Evolutionary conservation across 1,284 basidiomycete genomes (phyloP).

Genomic region (Athelia sp.): DNA sequence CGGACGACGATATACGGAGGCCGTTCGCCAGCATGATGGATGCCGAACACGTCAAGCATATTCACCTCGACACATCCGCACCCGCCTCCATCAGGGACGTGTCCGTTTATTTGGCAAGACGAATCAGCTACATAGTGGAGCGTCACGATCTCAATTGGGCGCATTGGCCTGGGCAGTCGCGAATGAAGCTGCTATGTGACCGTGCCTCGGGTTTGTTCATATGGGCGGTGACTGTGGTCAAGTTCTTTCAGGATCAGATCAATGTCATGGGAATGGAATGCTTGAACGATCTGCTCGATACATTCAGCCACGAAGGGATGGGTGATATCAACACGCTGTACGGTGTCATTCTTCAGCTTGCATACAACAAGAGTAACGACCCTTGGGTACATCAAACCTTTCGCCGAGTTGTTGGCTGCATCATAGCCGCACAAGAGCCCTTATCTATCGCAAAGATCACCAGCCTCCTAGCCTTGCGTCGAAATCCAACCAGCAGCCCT

Average conservation of each 20-base stretch:
- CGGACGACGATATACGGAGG: too few species aligned
- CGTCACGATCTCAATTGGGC: too few species aligned
- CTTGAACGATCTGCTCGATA: not conserved
- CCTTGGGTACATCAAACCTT: not conserved
- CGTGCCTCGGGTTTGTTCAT: too few species aligned
- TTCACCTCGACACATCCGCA: too few species aligned
- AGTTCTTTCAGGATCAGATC: not conserved
- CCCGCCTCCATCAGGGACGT: too few species aligned
- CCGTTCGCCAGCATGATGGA: too few species aligned
- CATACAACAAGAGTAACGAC: not conserved
- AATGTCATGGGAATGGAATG: not conserved
- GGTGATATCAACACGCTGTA: not conserved
- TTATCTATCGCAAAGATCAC: not conserved
- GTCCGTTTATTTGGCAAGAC: too few species aligned
- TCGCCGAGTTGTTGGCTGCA: not conserved
- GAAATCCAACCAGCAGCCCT: not conserved
- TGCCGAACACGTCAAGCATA: too few species aligned
- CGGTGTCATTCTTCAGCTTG: not conserved
- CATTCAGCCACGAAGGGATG: not conserved
- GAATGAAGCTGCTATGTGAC: too few species aligned
- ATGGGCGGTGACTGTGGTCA: too few species aligned
- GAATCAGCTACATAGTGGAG: too few species aligned
- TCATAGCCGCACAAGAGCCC: not conserved
- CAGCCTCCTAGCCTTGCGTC: not conserved
- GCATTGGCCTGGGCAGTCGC: too few species aligned